Evolutionary conservation across 768 basidiomycete genomes (phyloP).

Genomic region (button mushroom (Agaricus bisporus)): DNA sequence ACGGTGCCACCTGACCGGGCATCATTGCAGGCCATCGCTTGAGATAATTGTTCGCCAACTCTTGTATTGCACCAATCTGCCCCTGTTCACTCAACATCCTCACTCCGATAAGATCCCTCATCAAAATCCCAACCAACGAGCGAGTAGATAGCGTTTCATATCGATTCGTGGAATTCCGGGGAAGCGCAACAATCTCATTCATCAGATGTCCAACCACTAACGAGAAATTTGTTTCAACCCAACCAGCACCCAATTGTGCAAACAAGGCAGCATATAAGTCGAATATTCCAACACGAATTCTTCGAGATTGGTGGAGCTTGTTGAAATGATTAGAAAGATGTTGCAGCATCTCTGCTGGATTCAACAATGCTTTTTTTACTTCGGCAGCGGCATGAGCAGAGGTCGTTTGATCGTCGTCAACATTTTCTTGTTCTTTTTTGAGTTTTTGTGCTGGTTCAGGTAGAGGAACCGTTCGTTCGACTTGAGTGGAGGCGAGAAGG

Average conservation of each 20-base stretch:
- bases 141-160: conserved; percentile 74
- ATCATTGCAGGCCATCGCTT: conserved; percentile 93
- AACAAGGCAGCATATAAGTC: conserved; percentile 83
- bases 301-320: conserved; percentile 59
- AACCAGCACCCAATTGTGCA: conserved; percentile 64
- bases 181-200: conserved; percentile 64
- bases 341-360: conserved; percentile 74
- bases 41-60: conserved; percentile 74
- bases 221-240: conserved; percentile 79
- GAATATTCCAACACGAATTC: conserved; percentile 78
- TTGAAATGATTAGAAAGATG: conserved; percentile 80
- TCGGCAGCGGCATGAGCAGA: conserved; percentile 43
- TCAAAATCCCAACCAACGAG: conserved; percentile 66
- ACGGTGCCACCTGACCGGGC: conserved; percentile 74
- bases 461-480: conserved; percentile 43
- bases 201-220: conserved; percentile 76
- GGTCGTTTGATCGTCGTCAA: conserved; percentile 46
- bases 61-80: conserved; percentile 87
- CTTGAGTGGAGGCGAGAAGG: conserved; percentile 78
- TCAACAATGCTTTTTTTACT: conserved; percentile 61
- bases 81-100: conserved; percentile 91
- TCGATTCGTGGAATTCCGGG: conserved; percentile 46
- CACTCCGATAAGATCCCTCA: conserved; percentile 83
- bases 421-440: conserved; percentile 58
- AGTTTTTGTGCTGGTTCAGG: conserved; percentile 48